Evolutionary conservation across 345 rosid genomes (phyloP).

Genomic region (Barbarea vulgaris): DNA sequence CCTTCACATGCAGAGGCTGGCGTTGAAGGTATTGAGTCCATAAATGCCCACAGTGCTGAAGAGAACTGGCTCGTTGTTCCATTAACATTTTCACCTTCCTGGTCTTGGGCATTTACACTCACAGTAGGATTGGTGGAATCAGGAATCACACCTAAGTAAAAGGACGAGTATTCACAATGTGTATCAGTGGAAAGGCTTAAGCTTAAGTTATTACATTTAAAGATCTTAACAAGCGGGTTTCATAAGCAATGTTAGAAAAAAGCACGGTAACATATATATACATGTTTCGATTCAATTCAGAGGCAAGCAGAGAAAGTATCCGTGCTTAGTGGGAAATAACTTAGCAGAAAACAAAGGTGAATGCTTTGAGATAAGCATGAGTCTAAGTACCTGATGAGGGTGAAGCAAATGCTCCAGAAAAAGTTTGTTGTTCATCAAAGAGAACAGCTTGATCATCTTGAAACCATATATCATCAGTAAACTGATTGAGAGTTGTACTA

Average conservation of each 20-base stretch:
- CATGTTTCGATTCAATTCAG: neutral
- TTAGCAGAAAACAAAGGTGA: neutral
- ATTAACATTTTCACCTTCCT: conserved; percentile 22
- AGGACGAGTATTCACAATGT: conserved; percentile 15
- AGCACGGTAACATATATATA: conserved; percentile 18
- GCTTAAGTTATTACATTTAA: neutral
- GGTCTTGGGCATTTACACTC: conserved; percentile 23
- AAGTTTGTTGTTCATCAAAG: conserved; percentile 23
- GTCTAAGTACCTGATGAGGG: conserved; percentile 39
- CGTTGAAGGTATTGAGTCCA: conserved; percentile 85
- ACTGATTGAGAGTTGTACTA: conserved; percentile 22
- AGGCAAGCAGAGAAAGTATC: neutral
- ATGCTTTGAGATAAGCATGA: conserved; percentile 15
- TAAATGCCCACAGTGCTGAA: conserved; percentile 73
- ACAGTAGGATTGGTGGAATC: conserved; percentile 23
- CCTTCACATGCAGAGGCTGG: conserved; percentile 91
- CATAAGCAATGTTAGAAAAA: conserved; percentile 5
- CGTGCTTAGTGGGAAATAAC: neutral
- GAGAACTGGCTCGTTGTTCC: conserved; percentile 55
- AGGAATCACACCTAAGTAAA: conserved; percentile 37
- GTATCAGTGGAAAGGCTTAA: conserved; percentile 28
- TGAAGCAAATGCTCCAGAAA: conserved; percentile 24
- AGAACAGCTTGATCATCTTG: conserved; percentile 31
- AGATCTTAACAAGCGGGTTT: conserved; percentile 2
- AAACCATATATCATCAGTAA: conserved; percentile 27